Conservation (phyloP, 139 green algal species). For the Coelastrella sp. region DNA sequence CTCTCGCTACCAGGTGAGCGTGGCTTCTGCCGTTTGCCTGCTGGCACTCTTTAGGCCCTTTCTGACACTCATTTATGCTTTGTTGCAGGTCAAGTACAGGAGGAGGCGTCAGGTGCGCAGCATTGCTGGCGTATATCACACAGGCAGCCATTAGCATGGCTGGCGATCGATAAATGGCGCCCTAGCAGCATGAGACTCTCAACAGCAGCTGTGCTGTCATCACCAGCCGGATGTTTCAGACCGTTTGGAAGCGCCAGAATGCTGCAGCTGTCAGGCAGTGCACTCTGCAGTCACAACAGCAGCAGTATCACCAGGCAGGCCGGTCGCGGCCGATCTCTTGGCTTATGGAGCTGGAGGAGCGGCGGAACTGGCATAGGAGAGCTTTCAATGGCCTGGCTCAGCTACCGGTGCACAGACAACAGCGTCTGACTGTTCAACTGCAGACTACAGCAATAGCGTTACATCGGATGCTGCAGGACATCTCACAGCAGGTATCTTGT, state of each 20-base stretch:
- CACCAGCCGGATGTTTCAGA: not conserved
- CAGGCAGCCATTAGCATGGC: not conserved
- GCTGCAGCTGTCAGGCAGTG: not conserved
- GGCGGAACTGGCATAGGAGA: too few species aligned
- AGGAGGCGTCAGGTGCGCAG: slow-evolving; percentile 54
- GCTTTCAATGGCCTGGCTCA: too few species aligned
- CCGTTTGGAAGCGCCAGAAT: not conserved
- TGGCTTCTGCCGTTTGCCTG: not conserved
- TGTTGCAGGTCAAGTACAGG: slow-evolving; percentile 92
- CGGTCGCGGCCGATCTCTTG: too few species aligned
- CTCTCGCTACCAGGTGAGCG: slow-evolving; percentile 86
- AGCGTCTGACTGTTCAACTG: not conserved
- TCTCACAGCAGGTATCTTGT: not conserved
- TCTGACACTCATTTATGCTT: not conserved
- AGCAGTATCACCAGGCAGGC: not conserved
- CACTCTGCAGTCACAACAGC: not conserved
- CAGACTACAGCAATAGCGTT: not conserved
- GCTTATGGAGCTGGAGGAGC: too few species aligned
- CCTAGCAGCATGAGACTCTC: not conserved
- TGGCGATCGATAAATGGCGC: not conserved
- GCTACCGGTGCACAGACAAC: too few species aligned
- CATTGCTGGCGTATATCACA: not conserved
- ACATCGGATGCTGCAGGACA: slow-evolving; percentile 45
- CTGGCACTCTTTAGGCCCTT: not conserved
- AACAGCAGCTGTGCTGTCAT: not conserved